Evolutionary conservation across 129 eudicot genomes (phyloP).

Genomic region (Flaveria linearis): DNA sequence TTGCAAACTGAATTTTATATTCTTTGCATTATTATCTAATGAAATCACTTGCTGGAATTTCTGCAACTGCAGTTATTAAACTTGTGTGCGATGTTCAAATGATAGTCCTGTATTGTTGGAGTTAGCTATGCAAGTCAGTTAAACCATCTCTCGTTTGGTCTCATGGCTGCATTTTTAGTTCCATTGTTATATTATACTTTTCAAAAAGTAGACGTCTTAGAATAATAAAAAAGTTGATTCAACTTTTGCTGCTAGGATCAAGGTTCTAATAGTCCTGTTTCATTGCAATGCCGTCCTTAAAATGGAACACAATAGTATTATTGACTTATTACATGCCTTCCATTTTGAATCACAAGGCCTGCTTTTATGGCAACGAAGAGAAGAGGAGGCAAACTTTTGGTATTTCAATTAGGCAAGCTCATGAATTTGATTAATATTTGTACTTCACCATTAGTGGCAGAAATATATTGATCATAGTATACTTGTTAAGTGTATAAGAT

Average conservation of each 20-base stretch:
- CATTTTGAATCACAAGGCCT: conserved; percentile 48
- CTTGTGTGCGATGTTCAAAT: too few relatives aligned
- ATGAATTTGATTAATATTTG: conserved; percentile 10
- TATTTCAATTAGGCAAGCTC: conserved; percentile 84
- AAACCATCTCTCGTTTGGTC: too few relatives aligned
- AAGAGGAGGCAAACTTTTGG: conserved; percentile 88
- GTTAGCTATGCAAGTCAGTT: too few relatives aligned
- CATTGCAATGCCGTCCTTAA: too few relatives aligned
- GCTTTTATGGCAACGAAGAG: conserved; percentile 94
- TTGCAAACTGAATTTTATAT: too few relatives aligned
- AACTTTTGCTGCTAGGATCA: conserved; percentile 91
- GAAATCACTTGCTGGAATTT: too few relatives aligned
- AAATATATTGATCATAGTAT: conserved; percentile 13
- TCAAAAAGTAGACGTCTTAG: conserved; percentile 42
- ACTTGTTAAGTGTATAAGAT: not conserved
- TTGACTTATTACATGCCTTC: not conserved
- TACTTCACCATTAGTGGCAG: not conserved
- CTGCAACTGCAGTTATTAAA: too few relatives aligned
- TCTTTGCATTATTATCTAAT: too few relatives aligned
- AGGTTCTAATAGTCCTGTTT: conserved; percentile 41
- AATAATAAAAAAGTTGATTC: conserved; percentile 78
- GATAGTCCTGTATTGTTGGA: too few relatives aligned
- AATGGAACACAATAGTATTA: too few relatives aligned
- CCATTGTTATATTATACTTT: too few relatives aligned
- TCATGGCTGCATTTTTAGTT: too few relatives aligned